Base-by-base conservation (phyloP, 768 basidiomycete species). In the Leccinellum rugosiceps region DNA sequence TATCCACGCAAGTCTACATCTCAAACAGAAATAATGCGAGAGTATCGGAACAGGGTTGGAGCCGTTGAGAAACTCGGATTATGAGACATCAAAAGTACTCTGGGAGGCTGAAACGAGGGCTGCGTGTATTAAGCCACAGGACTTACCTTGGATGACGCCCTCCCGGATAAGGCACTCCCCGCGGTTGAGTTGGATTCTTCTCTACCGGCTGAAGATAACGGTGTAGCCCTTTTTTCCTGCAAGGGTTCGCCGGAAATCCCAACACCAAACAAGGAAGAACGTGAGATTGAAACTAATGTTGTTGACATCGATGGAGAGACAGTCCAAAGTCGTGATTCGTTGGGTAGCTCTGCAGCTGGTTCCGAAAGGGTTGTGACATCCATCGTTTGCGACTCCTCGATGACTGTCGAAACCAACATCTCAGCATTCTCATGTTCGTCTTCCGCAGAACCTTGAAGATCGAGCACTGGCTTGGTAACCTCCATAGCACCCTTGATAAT, bases 401-500 rank as follows among this genome's bases (percentile, higher is more conserved):
- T 25, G 19, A 49, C 49, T 3, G 50, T 13, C 11, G 57, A 47
- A 52, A 41, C 21, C n/a, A 26, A 46, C 43, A 45, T 43, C 43
- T 52, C 30, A 11, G 23, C 6, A 8, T 23, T 46, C 17, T 55
- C 30, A 1, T 8, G 7, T 34, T 10, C 7, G 13, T 26, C 58
- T 34, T 62, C 50, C 21, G 38, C 19, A 56, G 44, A 11, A 8
- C 1, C 46, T 41, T 52, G 56, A 28, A 25, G 28, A 31, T 8
- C 19, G 15, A 52, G 30, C 6, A n/a, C 45, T 17, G 50, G 44
- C 13, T 19, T 34, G 30, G 47, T 51, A 28, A 45, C 52, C 76
- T 57, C 62, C 19, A 84, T 69, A 10, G 81, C 78, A 11, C 75
- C 76, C 52, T 77, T 78, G 26, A 95, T 80, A n/a, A 82, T 77